Conservation (phyloP, 2,329 filamentous ascomycete species). For the Orbilia oligospora region DNA sequence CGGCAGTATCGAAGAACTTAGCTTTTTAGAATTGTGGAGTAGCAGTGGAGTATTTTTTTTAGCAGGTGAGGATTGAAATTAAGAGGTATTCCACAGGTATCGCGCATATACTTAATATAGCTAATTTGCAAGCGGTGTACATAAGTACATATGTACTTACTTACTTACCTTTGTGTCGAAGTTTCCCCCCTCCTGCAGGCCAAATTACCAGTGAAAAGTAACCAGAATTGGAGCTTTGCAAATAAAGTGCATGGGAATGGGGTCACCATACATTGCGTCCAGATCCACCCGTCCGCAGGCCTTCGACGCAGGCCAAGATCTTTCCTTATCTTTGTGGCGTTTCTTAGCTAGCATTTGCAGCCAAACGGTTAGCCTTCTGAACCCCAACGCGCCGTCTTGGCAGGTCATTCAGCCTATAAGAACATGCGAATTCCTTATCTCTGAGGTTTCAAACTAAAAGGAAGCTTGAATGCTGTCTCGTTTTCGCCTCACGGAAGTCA, state of each 20-base stretch:
- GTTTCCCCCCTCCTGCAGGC: background rate
- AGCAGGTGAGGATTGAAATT: conserved; percentile 10
- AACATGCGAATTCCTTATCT: conserved; percentile 53
- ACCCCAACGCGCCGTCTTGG: conserved; percentile 55
- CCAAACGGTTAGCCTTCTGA: conserved; percentile 35
- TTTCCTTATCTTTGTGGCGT: conserved; percentile 61
- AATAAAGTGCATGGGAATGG: conserved; percentile 33
- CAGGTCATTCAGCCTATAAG: conserved; percentile 49
- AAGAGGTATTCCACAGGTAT: conserved; percentile 18
- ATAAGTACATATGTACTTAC: too few species aligned
- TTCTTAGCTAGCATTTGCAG: conserved; percentile 26
- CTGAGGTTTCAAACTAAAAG: conserved; percentile 37
- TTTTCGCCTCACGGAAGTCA: conserved; percentile 39
- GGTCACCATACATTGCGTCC: conserved; percentile 43
- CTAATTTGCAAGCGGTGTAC: background rate
- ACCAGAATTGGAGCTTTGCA: background rate
- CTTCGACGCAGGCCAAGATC: conserved; percentile 60
- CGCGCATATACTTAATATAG: conserved; percentile 18
- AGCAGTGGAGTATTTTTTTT: conserved; percentile 14
- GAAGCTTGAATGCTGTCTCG: conserved; percentile 23
- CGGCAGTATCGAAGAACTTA: conserved; percentile 33
- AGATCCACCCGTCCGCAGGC: conserved; percentile 57
- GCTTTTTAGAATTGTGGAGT: conserved; percentile 44
- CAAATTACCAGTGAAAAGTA: conserved; percentile 12
- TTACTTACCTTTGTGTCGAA: background rate